phyloP scores from a whole-genome alignment of 768 basidiomycete species.

The Hericium erinaceus region DNA sequence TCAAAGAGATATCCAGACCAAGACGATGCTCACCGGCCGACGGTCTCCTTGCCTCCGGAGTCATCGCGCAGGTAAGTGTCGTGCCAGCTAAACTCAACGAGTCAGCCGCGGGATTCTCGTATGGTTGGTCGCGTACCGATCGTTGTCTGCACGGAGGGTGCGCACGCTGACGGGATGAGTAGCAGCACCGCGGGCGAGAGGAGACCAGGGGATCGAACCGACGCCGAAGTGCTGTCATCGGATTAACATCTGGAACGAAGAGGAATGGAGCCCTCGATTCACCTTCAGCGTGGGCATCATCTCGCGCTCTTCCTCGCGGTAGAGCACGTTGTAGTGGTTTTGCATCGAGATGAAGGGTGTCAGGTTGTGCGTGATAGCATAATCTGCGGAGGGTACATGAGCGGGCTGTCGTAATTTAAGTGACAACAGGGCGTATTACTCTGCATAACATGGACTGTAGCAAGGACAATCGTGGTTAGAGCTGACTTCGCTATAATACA shows the following conservation, averaged over 20 bases:
- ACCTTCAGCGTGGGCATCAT: slow-evolving; percentile 23
- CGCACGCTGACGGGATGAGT: not conserved
- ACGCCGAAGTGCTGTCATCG: slow-evolving; percentile 2
- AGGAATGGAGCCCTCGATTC: not conserved
- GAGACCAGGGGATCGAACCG: slow-evolving; percentile 3
- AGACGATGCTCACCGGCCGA: slow-evolving; percentile 5
- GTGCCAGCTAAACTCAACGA: not conserved
- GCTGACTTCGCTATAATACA: not conserved
- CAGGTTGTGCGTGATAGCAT: slow-evolving; percentile 23
- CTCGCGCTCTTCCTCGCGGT: slow-evolving; percentile 29
- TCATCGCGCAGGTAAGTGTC: not conserved
- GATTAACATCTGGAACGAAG: not conserved
- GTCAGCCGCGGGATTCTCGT: not conserved
- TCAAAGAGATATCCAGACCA: not conserved
- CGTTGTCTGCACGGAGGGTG: not conserved
- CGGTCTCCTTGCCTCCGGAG: not conserved
- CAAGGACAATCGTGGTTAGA: not conserved
- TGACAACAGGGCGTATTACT: not conserved
- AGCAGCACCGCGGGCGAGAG: slow-evolving; percentile 1
- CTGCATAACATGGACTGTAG: slow-evolving; percentile 4
- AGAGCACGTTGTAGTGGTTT: slow-evolving; percentile 28
- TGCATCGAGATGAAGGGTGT: slow-evolving; percentile 31
- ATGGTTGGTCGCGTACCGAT: not conserved
- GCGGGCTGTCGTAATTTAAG: not conserved
- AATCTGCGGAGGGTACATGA: slow-evolving; percentile 15